phyloP scores from a whole-genome alignment of 1,284 basidiomycete species.

The Cryptococcus floricola region DNA sequence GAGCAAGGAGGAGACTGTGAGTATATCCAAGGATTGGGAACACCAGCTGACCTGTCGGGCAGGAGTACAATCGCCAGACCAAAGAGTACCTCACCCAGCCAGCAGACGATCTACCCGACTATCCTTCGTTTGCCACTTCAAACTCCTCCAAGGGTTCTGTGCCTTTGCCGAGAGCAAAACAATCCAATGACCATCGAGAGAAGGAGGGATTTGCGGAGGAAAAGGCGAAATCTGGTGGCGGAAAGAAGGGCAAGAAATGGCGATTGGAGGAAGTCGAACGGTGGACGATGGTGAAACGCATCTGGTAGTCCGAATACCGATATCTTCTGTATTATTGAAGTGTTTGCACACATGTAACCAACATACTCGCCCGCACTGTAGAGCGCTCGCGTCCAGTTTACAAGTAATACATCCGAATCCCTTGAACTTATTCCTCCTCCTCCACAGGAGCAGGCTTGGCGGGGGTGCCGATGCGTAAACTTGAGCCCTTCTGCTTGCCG shows the following conservation, averaged over 20 bases:
- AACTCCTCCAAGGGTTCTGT: neutral
- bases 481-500: slow-evolving; percentile 39
- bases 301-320: slow-evolving; percentile 58
- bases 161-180: neutral
- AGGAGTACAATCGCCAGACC: slow-evolving; percentile 76
- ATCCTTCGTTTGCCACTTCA: slow-evolving; percentile 27
- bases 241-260: slow-evolving; percentile 58
- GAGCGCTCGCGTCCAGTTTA: neutral
- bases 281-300: slow-evolving; percentile 90
- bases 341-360: neutral
- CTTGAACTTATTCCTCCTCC: slow-evolving; percentile 9
- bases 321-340: neutral
- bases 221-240: slow-evolving; percentile 40
- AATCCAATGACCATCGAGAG: slow-evolving; percentile 57
- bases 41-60: neutral
- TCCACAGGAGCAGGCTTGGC: slow-evolving; percentile 16
- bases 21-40: slow-evolving; percentile 25
- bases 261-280: slow-evolving; percentile 79
- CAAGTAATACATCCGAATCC: neutral
- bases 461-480: slow-evolving; percentile 23
- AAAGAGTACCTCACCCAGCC: slow-evolving; percentile 65
- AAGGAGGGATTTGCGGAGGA: neutral
- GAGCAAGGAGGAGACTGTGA: slow-evolving; percentile 73
- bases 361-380: neutral
- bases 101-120: slow-evolving; percentile 63